Percentiles rank a stretch among this genome's conserved stretches.
Conservation (phyloP, 495 filamentous ascomycete species). For the Symbiotaphrina buchneri region DNA sequence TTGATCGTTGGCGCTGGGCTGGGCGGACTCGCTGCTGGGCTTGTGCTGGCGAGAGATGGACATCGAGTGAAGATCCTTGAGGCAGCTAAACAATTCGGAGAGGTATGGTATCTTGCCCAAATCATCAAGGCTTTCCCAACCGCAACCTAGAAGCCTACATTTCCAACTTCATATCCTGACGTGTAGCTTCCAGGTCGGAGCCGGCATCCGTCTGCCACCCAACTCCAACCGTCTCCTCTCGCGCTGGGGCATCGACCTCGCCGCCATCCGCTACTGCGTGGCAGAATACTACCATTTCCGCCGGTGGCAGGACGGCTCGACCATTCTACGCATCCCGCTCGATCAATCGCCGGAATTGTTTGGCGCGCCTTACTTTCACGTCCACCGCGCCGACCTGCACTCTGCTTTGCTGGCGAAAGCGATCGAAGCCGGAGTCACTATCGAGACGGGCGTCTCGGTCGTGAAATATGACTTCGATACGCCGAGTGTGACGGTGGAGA, state of each 20-base stretch:
- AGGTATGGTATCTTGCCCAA: too few relatives aligned
- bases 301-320: slow-evolving; percentile 15
- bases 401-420: slow-evolving; percentile 17
- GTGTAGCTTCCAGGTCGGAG: slow-evolving; percentile 17
- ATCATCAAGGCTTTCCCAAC: too few relatives aligned
- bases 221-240: slow-evolving; percentile 17
- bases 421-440: slow-evolving; percentile 16
- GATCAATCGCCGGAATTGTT: slow-evolving; percentile 18
- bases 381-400: slow-evolving; percentile 32
- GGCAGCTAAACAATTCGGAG: too few relatives aligned
- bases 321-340: slow-evolving; percentile 11
- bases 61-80: too few relatives aligned
- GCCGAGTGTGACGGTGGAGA: slow-evolving; percentile 14
- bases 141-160: too few relatives aligned
- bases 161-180: too few relatives aligned
- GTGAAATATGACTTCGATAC: slow-evolving; percentile 15
- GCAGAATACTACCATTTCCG: slow-evolving; percentile 8
- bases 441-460: slow-evolving; percentile 15
- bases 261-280: too few relatives aligned
- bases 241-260: slow-evolving; percentile 11
- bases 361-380: slow-evolving; percentile 25
- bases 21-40: too few relatives aligned
- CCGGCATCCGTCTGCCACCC: slow-evolving; percentile 21
- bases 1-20: too few relatives aligned
- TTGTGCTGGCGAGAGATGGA: too few relatives aligned